Percentiles rank a stretch among this genome's conserved stretches.
These are phyloP conservation scores for Glomus cerebriforme DNA, from an alignment of 192 early-diverging fungal genomes.

Conservation along the genomic window DNA sequence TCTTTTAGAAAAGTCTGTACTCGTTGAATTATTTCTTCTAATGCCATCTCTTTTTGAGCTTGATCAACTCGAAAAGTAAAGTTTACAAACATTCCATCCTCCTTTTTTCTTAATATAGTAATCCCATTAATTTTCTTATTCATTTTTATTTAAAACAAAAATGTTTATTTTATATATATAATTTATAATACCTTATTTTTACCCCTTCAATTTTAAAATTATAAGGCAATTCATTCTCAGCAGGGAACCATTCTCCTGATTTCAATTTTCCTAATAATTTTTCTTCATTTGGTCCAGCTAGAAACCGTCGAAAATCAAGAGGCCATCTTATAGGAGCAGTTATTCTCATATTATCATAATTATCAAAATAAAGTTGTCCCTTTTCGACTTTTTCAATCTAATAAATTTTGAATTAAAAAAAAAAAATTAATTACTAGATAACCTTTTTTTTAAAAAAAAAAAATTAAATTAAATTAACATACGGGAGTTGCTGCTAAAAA, in stretches of 20 bases:
- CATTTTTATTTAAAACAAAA: background rate
- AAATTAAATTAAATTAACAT: background rate
- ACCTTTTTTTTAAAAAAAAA: background rate
- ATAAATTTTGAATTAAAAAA: background rate
- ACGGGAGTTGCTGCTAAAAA: background rate
- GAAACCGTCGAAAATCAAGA: conserved; percentile 46
- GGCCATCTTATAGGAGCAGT: conserved; percentile 38
- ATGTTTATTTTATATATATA: background rate
- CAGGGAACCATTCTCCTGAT: conserved; percentile 41
- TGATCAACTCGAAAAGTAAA: conserved; percentile 47
- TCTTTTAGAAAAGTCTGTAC: conserved; percentile 57
- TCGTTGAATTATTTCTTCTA: conserved; percentile 45
- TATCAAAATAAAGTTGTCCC: conserved; percentile 49
- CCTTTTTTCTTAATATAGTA: conserved; percentile 41
- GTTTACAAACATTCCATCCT: conserved; percentile 57
- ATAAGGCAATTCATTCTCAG: conserved; percentile 50
- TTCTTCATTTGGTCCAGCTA: conserved; percentile 39
- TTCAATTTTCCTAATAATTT: conserved; percentile 31
- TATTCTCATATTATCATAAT: conserved; percentile 36
- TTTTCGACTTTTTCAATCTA: background rate
- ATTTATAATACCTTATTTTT: conserved; percentile 45
- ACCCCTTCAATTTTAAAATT: conserved; percentile 52
- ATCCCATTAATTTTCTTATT: background rate
- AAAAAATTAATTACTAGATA: background rate
- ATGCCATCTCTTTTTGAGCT: conserved; percentile 35